Percentiles rank a stretch among this genome's conserved stretches.
Evolutionary conservation across 257 asterid genomes (phyloP).

Genomic region (Verbena officinalis): DNA sequence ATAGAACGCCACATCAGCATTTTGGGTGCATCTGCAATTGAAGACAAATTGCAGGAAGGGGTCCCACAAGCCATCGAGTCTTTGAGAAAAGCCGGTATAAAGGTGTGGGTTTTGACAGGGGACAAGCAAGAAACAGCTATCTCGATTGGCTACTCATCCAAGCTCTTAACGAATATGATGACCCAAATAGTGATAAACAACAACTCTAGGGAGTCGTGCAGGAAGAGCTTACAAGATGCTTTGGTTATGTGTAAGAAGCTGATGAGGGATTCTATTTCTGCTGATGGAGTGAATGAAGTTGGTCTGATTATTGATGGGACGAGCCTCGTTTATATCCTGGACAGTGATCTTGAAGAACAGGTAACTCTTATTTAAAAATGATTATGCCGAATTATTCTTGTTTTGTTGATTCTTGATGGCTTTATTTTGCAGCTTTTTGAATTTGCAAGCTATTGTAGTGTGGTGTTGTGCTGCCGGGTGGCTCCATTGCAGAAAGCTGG

Average conservation of each 20-base stretch:
- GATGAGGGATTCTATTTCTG: slow-evolving; percentile 17
- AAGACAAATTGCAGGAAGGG: slow-evolving; percentile 73
- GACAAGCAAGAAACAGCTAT: slow-evolving; percentile 84
- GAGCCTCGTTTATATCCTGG: slow-evolving; percentile 76
- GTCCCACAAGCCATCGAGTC: slow-evolving; percentile 81
- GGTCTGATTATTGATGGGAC: slow-evolving; percentile 75
- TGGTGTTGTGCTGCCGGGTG: slow-evolving; percentile 82
- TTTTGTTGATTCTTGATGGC: not conserved
- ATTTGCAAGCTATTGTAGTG: slow-evolving; percentile 64
- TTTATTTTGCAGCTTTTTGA: slow-evolving; percentile 60
- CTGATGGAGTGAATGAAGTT: slow-evolving; percentile 34
- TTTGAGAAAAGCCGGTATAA: slow-evolving; percentile 64
- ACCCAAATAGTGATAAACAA: slow-evolving; percentile 57
- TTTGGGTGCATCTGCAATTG: slow-evolving; percentile 75
- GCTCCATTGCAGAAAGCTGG: slow-evolving; percentile 89
- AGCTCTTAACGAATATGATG: slow-evolving; percentile 64
- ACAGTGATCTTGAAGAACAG: slow-evolving; percentile 74
- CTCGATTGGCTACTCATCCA: slow-evolving; percentile 73
- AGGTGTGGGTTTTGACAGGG: slow-evolving; percentile 86
- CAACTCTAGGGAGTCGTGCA: slow-evolving; percentile 56
- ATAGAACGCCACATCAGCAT: slow-evolving; percentile 55
- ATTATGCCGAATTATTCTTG: too few relatives aligned
- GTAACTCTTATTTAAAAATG: slow-evolving; percentile 37
- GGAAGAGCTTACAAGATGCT: slow-evolving; percentile 58
- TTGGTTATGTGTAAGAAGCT: slow-evolving; percentile 39